Evolutionary conservation across 1,284 basidiomycete species (phyloP), one percentile per base, ranked within the genome.

Genomic region (Trametes versicolor): DNA sequence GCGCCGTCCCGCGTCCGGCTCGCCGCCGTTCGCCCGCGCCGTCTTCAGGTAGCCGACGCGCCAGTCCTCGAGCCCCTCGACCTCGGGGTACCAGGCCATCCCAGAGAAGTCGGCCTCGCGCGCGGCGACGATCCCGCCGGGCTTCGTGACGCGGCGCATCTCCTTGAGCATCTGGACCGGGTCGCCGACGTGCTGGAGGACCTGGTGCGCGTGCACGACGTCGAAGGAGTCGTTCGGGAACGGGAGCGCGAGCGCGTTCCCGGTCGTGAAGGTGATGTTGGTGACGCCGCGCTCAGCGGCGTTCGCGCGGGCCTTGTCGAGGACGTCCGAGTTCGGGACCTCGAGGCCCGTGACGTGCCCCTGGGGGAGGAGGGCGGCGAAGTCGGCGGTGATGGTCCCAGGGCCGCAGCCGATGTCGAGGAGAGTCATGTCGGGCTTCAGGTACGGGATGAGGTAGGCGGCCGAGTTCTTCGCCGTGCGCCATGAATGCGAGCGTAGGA

Each of bases 361-460:
- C 27, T 79, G 58, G 1, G 80, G 78, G 32, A 81, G 78, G 62
- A 76, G 76, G 0, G 62, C 64, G 6, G 82, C 82, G 21, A 84
- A 71, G 64, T 80, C 80, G 48, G 71, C 66, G 1, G 80, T 81
- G 69, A 83, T 83, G 15, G 80, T 82, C 0, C 82, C 83, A 0
- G 82, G 82, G 0, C 83, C 82, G 60, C 81, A 84, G 12, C 82
- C 82, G 47, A 84, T 69, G 63, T 84, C 83, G 51, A 84, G 80
- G 64, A 84, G 76, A 63, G 74, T 73, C 77, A 82, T 80, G 64
- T 72, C 64, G 1, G 80, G 78, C 39, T 78, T 72, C 61, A 84
- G 73, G 51, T 74, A 70, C 21, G 75, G 72, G 37, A 84, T 65
- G 9, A 84, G 75, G 65, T 83, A 82, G 1, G 75, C 78, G 10